Evolutionary conservation across 352 stramenopile species (phyloP), one percentile per base, ranked within the genome.

Genomic region (Aphanomyces stellatus): DNA sequence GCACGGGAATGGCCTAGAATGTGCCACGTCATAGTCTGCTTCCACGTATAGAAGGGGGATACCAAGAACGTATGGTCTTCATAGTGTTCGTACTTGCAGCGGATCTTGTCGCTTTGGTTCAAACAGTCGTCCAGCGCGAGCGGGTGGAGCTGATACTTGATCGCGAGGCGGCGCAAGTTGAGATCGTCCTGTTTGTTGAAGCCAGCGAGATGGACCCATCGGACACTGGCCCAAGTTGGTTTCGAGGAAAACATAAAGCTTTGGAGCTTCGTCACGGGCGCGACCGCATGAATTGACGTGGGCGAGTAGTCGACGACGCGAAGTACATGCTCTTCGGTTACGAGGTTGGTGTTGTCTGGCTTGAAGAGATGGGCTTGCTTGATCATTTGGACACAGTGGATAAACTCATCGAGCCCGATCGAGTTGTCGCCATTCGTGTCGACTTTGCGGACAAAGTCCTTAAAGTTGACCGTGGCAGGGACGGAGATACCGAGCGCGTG

Each of bases 1-100:
- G 30, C 51, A 59, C 51, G 1, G 51, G 51, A n/a, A 59, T 25
- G 7, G 34, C 43, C 60, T 59, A 67, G 22, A 19, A 61, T 22
- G 40, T 6, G n/a, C n/a, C n/a, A n/a, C n/a, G 15, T 31, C 13
- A 46, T 1, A 0, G 60, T n/a, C 37, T 17, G 15, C 22, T 27
- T 10, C n/a, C 13, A 19, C 10, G 15, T n/a, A 13, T 46, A 22
- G 15, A 17, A 60, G n/a, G 2, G 3, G 30, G 17, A 42, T 59
- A 59, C 51, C 35, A 95, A 53, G 3, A 78, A 88, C 48, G 82
- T 83, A 61, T 95, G 85, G 27, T 91, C 87, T 25, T 93, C 85
- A 66, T 92, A 95, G n/a, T 84, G 76, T 30, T 95, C 87, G 62
- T 90, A 91, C 71, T 95, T 95, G 10, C 85, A 83, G 0, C 87